Conservation (phyloP, 441 rosid species). For the Corymbia citriodora region DNA sequence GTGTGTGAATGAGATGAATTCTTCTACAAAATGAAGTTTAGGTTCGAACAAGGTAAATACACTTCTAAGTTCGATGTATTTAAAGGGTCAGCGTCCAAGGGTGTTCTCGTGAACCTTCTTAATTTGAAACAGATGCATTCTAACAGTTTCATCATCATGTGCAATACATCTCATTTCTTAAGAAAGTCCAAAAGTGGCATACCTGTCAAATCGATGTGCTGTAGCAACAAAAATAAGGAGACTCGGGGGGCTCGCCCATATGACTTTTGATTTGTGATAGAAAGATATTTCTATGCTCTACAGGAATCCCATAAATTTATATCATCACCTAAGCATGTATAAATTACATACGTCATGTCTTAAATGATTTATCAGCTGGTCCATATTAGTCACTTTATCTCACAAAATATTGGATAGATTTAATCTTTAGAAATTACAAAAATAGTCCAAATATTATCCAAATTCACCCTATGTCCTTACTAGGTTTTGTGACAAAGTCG, state of each 20-base stretch:
- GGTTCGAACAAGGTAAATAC: background rate
- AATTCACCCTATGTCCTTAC: no score
- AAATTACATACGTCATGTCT: no score
- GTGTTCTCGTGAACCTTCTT: background rate
- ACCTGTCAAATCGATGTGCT: background rate
- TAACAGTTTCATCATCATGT: background rate
- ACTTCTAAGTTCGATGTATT: background rate
- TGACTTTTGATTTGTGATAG: background rate
- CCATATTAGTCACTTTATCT: no score
- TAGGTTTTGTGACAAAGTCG: no score
- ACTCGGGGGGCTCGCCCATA: background rate
- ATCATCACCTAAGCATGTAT: no score
- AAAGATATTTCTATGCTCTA: background rate
- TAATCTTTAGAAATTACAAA: no score
- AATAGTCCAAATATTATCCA: no score
- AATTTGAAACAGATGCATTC: background rate
- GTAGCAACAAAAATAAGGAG: background rate
- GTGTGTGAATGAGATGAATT: background rate
- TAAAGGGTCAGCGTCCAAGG: background rate
- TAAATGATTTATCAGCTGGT: no score
- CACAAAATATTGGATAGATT: no score
- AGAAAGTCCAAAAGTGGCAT: background rate
- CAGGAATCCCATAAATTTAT: no score
- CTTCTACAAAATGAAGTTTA: background rate
- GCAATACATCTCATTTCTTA: background rate